Conservation (phyloP, 306 rosid species). For the Cajanus cajan region DNA sequence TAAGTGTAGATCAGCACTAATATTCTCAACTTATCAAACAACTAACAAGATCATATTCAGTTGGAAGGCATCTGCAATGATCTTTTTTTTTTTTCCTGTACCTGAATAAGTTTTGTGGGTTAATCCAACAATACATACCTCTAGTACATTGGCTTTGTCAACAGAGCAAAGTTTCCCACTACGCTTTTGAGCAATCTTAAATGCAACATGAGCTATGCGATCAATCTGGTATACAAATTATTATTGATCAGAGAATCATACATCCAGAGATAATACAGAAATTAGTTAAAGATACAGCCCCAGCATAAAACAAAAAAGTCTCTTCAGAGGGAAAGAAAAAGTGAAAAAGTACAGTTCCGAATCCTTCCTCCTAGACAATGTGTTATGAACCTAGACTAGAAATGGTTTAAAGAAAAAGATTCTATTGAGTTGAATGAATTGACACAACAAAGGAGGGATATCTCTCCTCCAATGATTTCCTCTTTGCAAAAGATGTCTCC, state of each 20-base stretch:
- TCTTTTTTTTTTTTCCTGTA: not conserved
- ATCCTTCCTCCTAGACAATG: constrained; percentile 2
- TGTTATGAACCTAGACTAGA: not conserved
- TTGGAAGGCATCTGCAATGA: not conserved
- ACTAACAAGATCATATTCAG: constrained; percentile 5
- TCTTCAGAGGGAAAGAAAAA: not conserved
- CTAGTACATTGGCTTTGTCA: constrained; percentile 95
- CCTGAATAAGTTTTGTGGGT: constrained; percentile 1
- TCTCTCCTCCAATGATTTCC: not conserved
- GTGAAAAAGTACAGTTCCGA: constrained; percentile 14
- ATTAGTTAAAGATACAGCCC: constrained; percentile 7
- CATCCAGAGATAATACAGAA: constrained; percentile 11
- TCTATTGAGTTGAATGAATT: not conserved
- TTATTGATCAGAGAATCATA: constrained; percentile 13
- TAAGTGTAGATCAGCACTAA: not conserved
- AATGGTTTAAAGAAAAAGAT: not conserved
- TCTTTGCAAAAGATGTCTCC: not conserved
- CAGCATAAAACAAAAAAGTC: not conserved
- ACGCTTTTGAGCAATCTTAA: constrained; percentile 82
- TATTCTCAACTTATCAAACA: not conserved
- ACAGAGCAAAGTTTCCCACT: constrained; percentile 80
- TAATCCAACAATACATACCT: constrained; percentile 50
- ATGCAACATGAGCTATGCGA: constrained; percentile 86
- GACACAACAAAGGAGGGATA: not conserved
- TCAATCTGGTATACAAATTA: constrained; percentile 61